Percentiles rank a stretch among this genome's conserved stretches.
Evolutionary conservation across 2,329 filamentous ascomycete genomes (phyloP).

Genomic region (Chaetomiaceae sp.): DNA sequence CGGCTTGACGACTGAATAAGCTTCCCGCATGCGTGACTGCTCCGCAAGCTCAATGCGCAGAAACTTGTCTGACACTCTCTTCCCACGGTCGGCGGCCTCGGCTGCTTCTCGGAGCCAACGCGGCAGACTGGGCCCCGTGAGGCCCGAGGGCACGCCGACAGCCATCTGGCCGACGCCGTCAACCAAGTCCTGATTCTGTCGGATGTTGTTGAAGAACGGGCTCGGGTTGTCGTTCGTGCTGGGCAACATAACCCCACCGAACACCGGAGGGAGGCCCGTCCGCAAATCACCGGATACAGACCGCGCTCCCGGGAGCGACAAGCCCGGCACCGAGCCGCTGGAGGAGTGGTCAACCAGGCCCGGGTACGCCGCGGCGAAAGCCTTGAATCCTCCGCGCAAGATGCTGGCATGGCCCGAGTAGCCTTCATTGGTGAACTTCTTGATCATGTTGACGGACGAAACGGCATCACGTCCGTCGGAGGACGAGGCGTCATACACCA

Average conservation of each 20-base stretch:
- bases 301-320: constrained; percentile 45
- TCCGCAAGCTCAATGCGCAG: constrained; percentile 77
- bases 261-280: constrained; percentile 61
- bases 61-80: constrained; percentile 75
- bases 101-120: constrained; percentile 69
- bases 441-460: constrained; percentile 78
- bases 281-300: constrained; percentile 36
- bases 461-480: constrained; percentile 72
- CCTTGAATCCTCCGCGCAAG: constrained; percentile 72
- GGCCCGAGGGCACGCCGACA: constrained; percentile 40
- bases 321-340: constrained; percentile 37
- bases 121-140: constrained; percentile 55
- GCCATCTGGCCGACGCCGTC: constrained; percentile 83
- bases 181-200: constrained; percentile 92
- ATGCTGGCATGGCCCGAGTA: constrained; percentile 70
- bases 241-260: constrained; percentile 82
- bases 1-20: constrained; percentile 47
- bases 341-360: constrained; percentile 52
- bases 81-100: constrained; percentile 64
- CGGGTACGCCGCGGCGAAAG: constrained; percentile 64
- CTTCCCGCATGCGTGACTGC: constrained; percentile 87
- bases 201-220: constrained; percentile 92
- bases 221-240: constrained; percentile 61
- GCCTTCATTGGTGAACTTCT: constrained; percentile 83
- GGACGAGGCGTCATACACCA: constrained; percentile 82